Evolutionary conservation across 1,284 basidiomycete genomes (phyloP).

Genomic region (Ceratobasidium sp.): DNA sequence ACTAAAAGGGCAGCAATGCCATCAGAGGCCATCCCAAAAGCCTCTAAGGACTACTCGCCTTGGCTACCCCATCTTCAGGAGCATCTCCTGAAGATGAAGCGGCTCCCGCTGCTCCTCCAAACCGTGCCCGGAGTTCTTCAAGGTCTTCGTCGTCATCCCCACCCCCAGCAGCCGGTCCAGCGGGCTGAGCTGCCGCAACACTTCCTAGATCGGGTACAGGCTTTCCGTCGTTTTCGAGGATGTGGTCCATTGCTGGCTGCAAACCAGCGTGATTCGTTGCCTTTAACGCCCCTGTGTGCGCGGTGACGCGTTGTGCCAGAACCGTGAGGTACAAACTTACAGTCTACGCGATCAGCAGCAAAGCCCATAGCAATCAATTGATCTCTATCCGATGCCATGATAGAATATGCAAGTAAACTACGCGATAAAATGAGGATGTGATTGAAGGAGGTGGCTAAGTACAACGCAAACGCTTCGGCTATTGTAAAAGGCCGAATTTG

Average conservation of each 20-base stretch:
- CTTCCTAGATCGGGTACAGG: slow-evolving; percentile 68
- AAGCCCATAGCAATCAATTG: slow-evolving; percentile 86
- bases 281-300: slow-evolving; percentile 75
- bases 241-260: slow-evolving; percentile 88
- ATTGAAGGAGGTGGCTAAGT: slow-evolving; percentile 11
- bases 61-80: slow-evolving; percentile 53
- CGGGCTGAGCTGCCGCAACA: slow-evolving; percentile 45
- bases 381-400: slow-evolving; percentile 67
- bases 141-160: slow-evolving; percentile 75
- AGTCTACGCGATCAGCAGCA: slow-evolving; percentile 79
- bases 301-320: background rate
- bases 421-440: background rate
- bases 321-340: slow-evolving; percentile 57
- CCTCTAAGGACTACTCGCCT: slow-evolving; percentile 57
- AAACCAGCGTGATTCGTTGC: slow-evolving; percentile 79
- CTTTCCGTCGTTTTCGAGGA: slow-evolving; percentile 77
- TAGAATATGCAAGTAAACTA: slow-evolving; percentile 6
- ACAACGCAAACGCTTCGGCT: background rate
- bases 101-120: slow-evolving; percentile 50
- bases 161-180: slow-evolving; percentile 49
- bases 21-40: slow-evolving; percentile 1
- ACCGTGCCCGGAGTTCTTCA: slow-evolving; percentile 61
- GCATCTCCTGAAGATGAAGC: background rate
- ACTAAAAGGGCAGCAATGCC: slow-evolving; percentile 55
- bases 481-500: slow-evolving; percentile 10